Conservation (phyloP, 768 basidiomycete species). For the Scleroderma citrinum region DNA sequence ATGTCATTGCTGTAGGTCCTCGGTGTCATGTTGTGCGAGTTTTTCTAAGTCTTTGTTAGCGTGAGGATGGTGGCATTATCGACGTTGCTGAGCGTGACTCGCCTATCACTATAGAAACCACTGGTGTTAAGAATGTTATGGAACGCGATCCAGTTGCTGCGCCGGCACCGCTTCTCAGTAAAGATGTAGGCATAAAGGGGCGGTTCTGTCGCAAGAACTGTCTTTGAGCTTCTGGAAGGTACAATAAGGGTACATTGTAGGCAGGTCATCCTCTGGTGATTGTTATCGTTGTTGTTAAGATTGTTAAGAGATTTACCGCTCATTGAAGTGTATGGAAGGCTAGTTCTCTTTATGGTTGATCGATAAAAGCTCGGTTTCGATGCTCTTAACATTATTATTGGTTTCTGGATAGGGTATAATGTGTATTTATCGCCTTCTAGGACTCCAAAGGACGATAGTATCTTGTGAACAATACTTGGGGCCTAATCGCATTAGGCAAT, state of each 20-base stretch:
- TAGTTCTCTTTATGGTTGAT: too few species aligned
- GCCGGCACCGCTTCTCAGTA: constrained; percentile 1
- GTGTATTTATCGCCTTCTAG: too few species aligned
- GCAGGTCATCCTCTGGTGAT: too few species aligned
- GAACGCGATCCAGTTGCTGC: constrained; percentile 3
- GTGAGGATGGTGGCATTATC: constrained; percentile 4
- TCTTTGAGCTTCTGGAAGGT: constrained; percentile 4
- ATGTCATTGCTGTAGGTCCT: constrained; percentile 8
- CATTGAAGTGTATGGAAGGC: too few species aligned
- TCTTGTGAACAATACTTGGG: too few species aligned
- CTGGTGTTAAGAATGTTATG: not conserved
- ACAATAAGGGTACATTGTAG: not conserved
- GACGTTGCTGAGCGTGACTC: not conserved
- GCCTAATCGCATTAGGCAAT: too few species aligned
- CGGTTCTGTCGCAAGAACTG: constrained; percentile 11
- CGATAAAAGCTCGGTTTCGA: too few species aligned
- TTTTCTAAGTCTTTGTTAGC: not conserved
- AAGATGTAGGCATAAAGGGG: constrained; percentile 3
- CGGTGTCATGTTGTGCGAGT: not conserved
- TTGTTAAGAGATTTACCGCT: not conserved
- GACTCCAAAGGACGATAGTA: too few species aligned
- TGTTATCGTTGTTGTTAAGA: too few species aligned
- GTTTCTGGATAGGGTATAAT: too few species aligned
- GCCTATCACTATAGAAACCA: not conserved
- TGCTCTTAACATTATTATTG: too few species aligned